phyloP scores from a whole-genome alignment of 345 rosid genomes.

The Aurinia saxatilis region DNA sequence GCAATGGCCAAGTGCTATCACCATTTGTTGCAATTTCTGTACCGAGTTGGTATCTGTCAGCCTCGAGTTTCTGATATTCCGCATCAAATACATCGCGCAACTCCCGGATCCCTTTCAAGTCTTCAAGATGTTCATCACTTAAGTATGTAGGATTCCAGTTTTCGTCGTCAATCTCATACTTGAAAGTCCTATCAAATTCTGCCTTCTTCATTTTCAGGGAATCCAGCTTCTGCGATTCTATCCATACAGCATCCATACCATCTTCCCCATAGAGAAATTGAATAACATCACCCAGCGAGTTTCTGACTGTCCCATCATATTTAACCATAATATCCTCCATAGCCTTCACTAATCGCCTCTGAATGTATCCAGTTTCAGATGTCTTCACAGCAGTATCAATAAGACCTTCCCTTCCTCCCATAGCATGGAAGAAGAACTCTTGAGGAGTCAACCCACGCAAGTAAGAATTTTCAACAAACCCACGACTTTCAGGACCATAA shows the following conservation, averaged over 20 bases:
- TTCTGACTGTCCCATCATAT: conserved; percentile 97
- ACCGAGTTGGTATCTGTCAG: conserved; percentile 78
- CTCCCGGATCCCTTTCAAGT: conserved; percentile 80
- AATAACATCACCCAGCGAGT: conserved; percentile 93
- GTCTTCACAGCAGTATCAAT: conserved; percentile 99
- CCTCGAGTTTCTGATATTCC: conserved; percentile 85
- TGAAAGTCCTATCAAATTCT: conserved; percentile 72
- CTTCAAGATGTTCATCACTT: conserved; percentile 77
- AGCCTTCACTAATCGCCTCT: conserved; percentile 96
- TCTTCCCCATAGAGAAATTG: conserved; percentile 99
- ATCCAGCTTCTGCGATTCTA: conserved; percentile 89
- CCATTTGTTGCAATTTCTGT: conserved; percentile 93
- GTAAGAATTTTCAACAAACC: conserved; percentile 97
- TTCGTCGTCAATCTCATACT: conserved; percentile 75
- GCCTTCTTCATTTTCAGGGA: conserved; percentile 81
- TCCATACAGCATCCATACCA: conserved; percentile 99
- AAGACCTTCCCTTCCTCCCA: conserved; percentile 99
- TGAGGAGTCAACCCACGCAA: conserved; percentile 98
- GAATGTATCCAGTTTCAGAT: conserved; percentile 98
- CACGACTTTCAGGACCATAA: conserved; percentile 98
- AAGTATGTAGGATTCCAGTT: conserved; percentile 85
- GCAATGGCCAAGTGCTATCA: conserved; percentile 87
- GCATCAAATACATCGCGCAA: conserved; percentile 91
- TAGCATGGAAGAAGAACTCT: conserved; percentile 98
- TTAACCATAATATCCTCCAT: conserved; percentile 99